phyloP scores from a whole-genome alignment of 2,329 filamentous ascomycete species.

The Alternaria dauci region DNA sequence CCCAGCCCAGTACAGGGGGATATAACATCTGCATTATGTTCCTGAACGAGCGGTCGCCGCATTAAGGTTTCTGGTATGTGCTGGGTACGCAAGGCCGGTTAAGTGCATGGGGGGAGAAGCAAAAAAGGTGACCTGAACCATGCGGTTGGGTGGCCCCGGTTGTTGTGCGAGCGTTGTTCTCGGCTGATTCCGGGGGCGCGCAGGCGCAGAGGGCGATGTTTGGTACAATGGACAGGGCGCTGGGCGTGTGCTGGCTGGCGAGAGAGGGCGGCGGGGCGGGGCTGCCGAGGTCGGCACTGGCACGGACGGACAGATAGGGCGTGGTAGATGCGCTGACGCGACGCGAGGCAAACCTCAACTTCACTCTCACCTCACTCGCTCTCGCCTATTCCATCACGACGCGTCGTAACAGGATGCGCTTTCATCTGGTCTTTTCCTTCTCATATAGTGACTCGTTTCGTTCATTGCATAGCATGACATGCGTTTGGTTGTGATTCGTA shows the following conservation, averaged over 20 bases:
- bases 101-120: conserved; percentile 18
- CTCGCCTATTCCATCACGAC: not conserved
- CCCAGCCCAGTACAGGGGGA: conserved; percentile 3
- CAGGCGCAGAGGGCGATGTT: not conserved
- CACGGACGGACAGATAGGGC: too few relatives aligned
- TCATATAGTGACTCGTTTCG: not conserved
- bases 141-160: conserved; percentile 8
- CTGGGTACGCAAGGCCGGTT: conserved; percentile 23
- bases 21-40: conserved; percentile 32
- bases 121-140: conserved; percentile 7
- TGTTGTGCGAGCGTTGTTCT: not conserved
- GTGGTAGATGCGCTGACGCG: too few relatives aligned
- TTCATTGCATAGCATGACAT: not conserved
- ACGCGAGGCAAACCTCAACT: conserved; percentile 5
- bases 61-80: conserved; percentile 37
- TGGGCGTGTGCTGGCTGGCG: too few relatives aligned
- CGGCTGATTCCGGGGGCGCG: conserved; percentile 16
- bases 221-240: not conserved
- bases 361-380: conserved; percentile 14
- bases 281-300: too few relatives aligned
- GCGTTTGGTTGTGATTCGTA: not conserved
- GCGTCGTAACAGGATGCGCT: not conserved
- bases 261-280: too few relatives aligned
- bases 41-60: conserved; percentile 40
- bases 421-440: not conserved